A percentile compares a stretch with the other conserved stretches of the same genome.
Conservation (phyloP, 805 yeast species). For the Saturnispora halmiae region DNA sequence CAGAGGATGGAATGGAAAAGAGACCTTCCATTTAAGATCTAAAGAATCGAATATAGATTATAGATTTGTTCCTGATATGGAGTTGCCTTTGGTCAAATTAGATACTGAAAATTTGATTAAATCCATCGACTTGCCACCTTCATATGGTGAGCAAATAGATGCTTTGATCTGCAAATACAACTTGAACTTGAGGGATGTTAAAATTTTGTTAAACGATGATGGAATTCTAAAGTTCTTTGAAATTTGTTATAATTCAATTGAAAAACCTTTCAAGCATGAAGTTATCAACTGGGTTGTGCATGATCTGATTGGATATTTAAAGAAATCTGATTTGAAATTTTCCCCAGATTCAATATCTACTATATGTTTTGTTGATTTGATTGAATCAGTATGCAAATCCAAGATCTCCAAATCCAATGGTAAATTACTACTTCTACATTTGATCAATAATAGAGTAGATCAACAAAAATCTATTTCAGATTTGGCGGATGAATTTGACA, state of each 20-base stretch:
- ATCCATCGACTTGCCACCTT: slow-evolving; percentile 40
- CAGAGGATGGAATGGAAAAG: slow-evolving; percentile 82
- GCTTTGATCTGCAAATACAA: slow-evolving; percentile 44
- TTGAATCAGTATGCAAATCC: slow-evolving; percentile 37
- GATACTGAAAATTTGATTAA: slow-evolving; percentile 34
- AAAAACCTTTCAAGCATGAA: slow-evolving; percentile 10
- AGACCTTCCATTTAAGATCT: slow-evolving; percentile 57
- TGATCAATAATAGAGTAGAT: slow-evolving; percentile 42
- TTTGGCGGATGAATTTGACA: slow-evolving; percentile 47
- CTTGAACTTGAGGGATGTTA: slow-evolving; percentile 66
- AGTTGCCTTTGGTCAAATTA: slow-evolving; percentile 54
- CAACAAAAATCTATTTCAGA: slow-evolving; percentile 27
- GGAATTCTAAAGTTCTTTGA: slow-evolving; percentile 45
- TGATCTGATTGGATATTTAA: slow-evolving; percentile 63
- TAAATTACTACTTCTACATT: slow-evolving; percentile 51
- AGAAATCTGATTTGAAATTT: slow-evolving; percentile 38
- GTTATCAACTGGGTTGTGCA: slow-evolving; percentile 59
- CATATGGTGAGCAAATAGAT: slow-evolving; percentile 53
- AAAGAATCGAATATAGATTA: slow-evolving; percentile 84
- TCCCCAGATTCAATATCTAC: slow-evolving; percentile 30
- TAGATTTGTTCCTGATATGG: slow-evolving; percentile 92
- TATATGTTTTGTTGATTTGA: slow-evolving; percentile 42
- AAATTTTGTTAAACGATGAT: slow-evolving; percentile 47
- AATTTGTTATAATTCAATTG: slow-evolving; percentile 29
- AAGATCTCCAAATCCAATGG: slow-evolving; percentile 54